phyloP scores from a whole-genome alignment of 805 yeast genomes.

The Kodamaea neixiangensis region DNA sequence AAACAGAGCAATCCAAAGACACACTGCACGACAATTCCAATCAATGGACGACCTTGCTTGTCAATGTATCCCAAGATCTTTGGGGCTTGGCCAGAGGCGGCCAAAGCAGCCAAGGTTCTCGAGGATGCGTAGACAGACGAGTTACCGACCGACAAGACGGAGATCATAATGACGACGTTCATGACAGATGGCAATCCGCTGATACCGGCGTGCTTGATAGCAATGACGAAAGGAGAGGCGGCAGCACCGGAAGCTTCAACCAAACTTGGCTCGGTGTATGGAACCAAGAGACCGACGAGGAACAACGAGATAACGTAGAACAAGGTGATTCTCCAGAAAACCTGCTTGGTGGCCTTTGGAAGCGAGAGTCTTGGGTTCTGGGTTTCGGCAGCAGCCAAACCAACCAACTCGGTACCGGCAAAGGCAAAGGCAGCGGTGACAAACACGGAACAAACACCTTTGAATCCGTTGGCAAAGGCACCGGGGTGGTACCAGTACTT shows the following conservation, averaged over 20 bases:
- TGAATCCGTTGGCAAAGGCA: conserved; percentile 63
- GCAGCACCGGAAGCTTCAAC: conserved; percentile 52
- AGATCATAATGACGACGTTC: conserved; percentile 68
- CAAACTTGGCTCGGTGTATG: conserved; percentile 54
- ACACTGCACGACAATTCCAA: conserved; percentile 59
- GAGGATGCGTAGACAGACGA: conserved; percentile 71
- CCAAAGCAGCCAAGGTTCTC: conserved; percentile 66
- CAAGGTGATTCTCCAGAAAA: conserved; percentile 76
- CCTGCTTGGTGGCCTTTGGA: conserved; percentile 78
- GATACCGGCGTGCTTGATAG: conserved; percentile 67
- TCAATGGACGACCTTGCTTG: conserved; percentile 74
- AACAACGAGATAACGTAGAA: conserved; percentile 64
- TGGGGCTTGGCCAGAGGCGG: conserved; percentile 68
- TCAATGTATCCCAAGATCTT: conserved; percentile 66
- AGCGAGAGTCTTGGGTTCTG: conserved; percentile 64
- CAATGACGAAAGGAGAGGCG: conserved; percentile 76
- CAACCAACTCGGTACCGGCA: conserved; percentile 73
- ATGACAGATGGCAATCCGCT: conserved; percentile 66
- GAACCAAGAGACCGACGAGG: conserved; percentile 68
- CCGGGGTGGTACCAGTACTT: conserved; percentile 67
- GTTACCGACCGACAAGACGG: conserved; percentile 74
- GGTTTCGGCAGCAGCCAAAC: conserved; percentile 78
- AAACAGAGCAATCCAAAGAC: conserved; percentile 60
- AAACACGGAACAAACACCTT: conserved; percentile 72
- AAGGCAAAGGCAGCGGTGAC: conserved; percentile 78